A percentile compares a stretch with the other conserved stretches of the same genome.
Conservation (phyloP, 805 yeast species). For the Ogataea philodendri region DNA sequence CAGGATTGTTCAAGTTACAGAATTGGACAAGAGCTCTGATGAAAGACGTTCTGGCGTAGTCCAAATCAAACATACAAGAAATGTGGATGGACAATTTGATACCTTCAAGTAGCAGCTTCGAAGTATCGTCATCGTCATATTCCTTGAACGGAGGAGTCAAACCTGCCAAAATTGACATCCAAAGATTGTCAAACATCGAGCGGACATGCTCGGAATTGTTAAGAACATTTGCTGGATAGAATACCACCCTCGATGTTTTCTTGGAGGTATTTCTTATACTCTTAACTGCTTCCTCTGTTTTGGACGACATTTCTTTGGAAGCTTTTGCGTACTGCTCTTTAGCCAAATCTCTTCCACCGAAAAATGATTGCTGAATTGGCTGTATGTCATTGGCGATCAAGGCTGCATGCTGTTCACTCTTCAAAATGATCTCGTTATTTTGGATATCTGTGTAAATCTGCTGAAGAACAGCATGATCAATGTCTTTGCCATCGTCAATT, state of each 20-base stretch:
- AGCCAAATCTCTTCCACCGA: slow-evolving; percentile 64
- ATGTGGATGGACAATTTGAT: slow-evolving; percentile 78
- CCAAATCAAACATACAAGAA: slow-evolving; percentile 78
- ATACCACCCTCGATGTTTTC: slow-evolving; percentile 46
- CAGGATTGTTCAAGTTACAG: slow-evolving; percentile 72
- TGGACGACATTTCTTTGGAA: slow-evolving; percentile 84
- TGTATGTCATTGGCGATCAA: slow-evolving; percentile 62
- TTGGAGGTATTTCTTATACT: slow-evolving; percentile 52
- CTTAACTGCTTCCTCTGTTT: slow-evolving; percentile 81
- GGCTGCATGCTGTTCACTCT: slow-evolving; percentile 93
- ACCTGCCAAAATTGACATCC: slow-evolving; percentile 98
- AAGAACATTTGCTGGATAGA: slow-evolving; percentile 67
- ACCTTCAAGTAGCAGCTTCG: slow-evolving; percentile 77
- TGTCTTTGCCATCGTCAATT: slow-evolving; percentile 84
- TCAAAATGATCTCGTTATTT: slow-evolving; percentile 80
- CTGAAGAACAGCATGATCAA: slow-evolving; percentile 70
- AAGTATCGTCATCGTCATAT: slow-evolving; percentile 70
- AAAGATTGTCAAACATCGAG: slow-evolving; percentile 87
- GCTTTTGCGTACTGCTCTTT: slow-evolving; percentile 91
- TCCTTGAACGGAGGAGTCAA: slow-evolving; percentile 92
- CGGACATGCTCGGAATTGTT: slow-evolving; percentile 80
- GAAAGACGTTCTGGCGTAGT: slow-evolving; percentile 83
- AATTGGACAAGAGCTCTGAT: slow-evolving; percentile 88
- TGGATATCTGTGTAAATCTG: slow-evolving; percentile 76
- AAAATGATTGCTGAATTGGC: slow-evolving; percentile 41